These are phyloP conservation scores for Stropharia rugosoannulata DNA, from an alignment of 768 basidiomycete genomes.

Conservation along the genomic window DNA sequence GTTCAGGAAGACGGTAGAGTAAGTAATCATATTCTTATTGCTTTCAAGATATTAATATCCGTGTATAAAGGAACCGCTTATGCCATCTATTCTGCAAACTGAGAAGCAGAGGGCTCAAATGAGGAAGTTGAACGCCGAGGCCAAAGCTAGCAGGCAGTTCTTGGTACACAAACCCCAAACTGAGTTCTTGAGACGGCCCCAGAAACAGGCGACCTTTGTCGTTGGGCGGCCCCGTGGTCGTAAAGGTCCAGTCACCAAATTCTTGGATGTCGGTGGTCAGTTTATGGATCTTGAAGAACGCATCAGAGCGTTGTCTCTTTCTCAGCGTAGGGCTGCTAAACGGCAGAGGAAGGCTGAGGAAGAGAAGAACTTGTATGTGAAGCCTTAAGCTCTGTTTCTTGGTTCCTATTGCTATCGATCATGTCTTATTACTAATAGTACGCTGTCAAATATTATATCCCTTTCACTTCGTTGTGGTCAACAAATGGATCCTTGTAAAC, in stretches of 20 bases:
- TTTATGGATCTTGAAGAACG: slow-evolving; percentile 62
- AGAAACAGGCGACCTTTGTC: slow-evolving; percentile 31
- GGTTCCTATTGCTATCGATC: neutral
- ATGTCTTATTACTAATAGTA: neutral
- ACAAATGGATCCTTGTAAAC: slow-evolving; percentile 32
- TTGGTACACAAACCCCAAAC: slow-evolving; percentile 38
- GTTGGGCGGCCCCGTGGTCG: slow-evolving; percentile 7
- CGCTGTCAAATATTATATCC: neutral
- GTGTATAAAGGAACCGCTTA: slow-evolving; percentile 53
- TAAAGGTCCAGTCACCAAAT: slow-evolving; percentile 56
- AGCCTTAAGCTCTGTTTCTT: slow-evolving; percentile 1
- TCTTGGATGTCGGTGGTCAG: slow-evolving; percentile 73
- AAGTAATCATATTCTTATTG: slow-evolving; percentile 15
- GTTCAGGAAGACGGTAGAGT: slow-evolving; percentile 69
- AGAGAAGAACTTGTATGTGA: slow-evolving; percentile 11
- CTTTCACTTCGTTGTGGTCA: neutral
- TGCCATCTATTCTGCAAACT: slow-evolving; percentile 54
- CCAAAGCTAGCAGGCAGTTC: slow-evolving; percentile 38
- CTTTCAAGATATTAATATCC: neutral
- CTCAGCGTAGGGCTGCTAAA: slow-evolving; percentile 43
- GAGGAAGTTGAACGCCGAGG: slow-evolving; percentile 30
- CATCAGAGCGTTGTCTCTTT: slow-evolving; percentile 45
- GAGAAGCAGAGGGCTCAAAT: slow-evolving; percentile 36
- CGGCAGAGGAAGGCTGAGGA: slow-evolving; percentile 25
- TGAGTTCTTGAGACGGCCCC: slow-evolving; percentile 34